phyloP scores from a whole-genome alignment of 148 eudicot species.

The Cornus controversa region DNA sequence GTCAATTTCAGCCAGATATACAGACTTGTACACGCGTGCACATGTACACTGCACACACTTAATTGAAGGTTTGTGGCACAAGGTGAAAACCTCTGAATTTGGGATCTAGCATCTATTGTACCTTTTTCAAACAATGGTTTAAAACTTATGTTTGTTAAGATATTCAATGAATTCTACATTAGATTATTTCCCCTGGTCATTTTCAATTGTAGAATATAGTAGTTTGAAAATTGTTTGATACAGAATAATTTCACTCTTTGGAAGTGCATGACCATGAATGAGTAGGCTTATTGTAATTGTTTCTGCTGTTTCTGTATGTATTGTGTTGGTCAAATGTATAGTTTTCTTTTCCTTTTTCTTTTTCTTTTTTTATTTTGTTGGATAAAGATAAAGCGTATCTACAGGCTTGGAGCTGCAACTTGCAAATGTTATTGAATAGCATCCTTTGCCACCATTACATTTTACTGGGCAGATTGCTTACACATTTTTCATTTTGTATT shows the following conservation, averaged over 20 bases:
- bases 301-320: background rate
- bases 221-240: too few species aligned
- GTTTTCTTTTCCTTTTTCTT: too few species aligned
- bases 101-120: background rate
- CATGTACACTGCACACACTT: background rate
- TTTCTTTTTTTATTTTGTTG: too few species aligned
- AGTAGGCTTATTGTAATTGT: background rate
- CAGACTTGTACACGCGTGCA: background rate
- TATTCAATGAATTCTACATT: background rate
- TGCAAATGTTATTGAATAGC: background rate
- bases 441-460: background rate
- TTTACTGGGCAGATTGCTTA: background rate
- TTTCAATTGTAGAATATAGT: background rate
- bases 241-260: background rate
- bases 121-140: background rate
- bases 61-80: background rate
- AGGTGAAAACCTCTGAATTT: background rate
- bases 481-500: conserved; percentile 8
- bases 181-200: background rate
- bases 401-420: background rate
- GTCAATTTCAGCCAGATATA: background rate
- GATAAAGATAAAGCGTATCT: background rate
- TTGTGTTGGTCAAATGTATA: background rate
- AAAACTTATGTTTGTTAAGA: background rate
- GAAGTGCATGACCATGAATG: background rate